Evolutionary conservation across 2,329 filamentous ascomycete genomes (phyloP), one percentile per base, ranked within the genome.

Genomic region (Lecanicillium sp.): DNA sequence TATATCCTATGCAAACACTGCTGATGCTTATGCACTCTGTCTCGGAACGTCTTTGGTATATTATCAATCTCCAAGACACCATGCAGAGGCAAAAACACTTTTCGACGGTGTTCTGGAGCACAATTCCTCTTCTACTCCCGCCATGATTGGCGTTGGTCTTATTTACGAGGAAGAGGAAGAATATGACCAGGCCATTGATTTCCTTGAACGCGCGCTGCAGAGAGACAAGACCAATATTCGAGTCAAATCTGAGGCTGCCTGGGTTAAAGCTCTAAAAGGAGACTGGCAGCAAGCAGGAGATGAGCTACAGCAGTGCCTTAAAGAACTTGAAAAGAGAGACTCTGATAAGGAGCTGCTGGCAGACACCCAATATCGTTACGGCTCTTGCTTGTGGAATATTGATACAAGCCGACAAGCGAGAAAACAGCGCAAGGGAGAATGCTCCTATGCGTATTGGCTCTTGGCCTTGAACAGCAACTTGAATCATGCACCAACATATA

Each of bases 161-260:
- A 90, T 98, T 29, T 82, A 89, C 33, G 88, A 95, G 58, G 92
- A 96, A 51, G 88, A 95, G 47, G 83, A 95, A 51, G 84, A 96
- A 45, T 95, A 85, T 51, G 70, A 75, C 33, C 73, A 86, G 51
- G 92, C 94, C 0, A 78, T 89, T 29, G 75, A 83, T 19, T 95
- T 94, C 52, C 64, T 98, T 11, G 73, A 73, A 29, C 76, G 85
- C 45, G 92, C 92, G 2, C 58, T 94, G 18, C 58, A 79, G 46
- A 76, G 84, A 17, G 86, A 95, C 52, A 65, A 71, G 3, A 66
- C 68, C 9, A 95, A 95, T 48, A 67, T 88, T 15, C 82, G 80
- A 20, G 82, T 98, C 31, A 81, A 78, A 40, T 83, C 84, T 13
- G 94, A 98, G 60, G 78, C 87, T 14, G 90, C 88, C 2, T 98